A percentile compares a stretch with the other conserved stretches of the same genome.
Evolutionary conservation across 2,329 filamentous ascomycete genomes (phyloP).

Genomic region (Scolecobasidium constrictum): DNA sequence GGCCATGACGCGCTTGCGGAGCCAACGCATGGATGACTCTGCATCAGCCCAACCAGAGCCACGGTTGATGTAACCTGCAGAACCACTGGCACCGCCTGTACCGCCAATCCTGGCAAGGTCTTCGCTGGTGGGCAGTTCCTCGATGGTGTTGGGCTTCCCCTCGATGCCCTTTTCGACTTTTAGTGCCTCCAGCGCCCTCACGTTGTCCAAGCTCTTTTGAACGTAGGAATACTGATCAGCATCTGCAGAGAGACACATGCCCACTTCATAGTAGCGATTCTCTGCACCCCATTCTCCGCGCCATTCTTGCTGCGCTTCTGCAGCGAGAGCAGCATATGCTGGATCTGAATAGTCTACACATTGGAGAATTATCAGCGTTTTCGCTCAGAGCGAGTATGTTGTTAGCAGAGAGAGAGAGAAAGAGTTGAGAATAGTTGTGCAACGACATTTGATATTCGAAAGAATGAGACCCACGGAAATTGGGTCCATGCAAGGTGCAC

Average conservation of each 20-base stretch:
- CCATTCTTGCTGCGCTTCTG: slow-evolving; percentile 59
- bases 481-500: too few species aligned
- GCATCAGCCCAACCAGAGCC: slow-evolving; percentile 74
- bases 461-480: too few species aligned
- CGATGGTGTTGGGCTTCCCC: slow-evolving; percentile 34
- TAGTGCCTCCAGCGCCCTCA: slow-evolving; percentile 18
- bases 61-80: slow-evolving; percentile 62
- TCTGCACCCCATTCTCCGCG: slow-evolving; percentile 45
- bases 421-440: too few species aligned
- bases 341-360: slow-evolving; percentile 55
- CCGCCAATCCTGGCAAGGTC: slow-evolving; percentile 30
- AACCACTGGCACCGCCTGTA: slow-evolving; percentile 38
- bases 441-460: too few species aligned
- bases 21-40: slow-evolving; percentile 55
- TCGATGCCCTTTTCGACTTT: neutral
- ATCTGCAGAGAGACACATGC: slow-evolving; percentile 52
- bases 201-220: slow-evolving; percentile 23
- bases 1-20: slow-evolving; percentile 43
- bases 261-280: slow-evolving; percentile 59
- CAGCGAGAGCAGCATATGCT: slow-evolving; percentile 64
- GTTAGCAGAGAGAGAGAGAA: neutral
- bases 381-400: neutral
- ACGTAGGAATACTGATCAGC: slow-evolving; percentile 31
- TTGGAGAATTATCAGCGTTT: neutral
- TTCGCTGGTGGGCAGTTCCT: slow-evolving; percentile 24